A percentile compares a stretch with the other conserved stretches of the same genome.
Conservation (phyloP, 106 monocot species). For the Triglochin maritima region DNA sequence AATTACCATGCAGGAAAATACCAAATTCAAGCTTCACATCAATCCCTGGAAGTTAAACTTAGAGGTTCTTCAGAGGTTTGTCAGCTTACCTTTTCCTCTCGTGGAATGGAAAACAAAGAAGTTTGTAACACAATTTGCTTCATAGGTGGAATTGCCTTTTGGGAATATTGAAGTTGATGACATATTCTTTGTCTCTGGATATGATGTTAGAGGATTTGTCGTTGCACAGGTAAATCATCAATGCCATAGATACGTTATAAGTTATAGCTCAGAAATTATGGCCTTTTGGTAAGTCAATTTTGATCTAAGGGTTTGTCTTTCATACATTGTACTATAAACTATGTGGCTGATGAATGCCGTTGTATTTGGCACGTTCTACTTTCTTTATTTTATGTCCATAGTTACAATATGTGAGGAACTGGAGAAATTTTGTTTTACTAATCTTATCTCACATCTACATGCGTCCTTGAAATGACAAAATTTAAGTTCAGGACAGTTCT, state of each 20-base stretch:
- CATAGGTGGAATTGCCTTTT: conserved; percentile 74
- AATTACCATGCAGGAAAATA: conserved; percentile 46
- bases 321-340: too few relatives aligned
- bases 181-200: conserved; percentile 75
- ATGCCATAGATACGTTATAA: background rate
- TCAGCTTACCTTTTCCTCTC: background rate
- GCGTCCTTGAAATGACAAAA: too few relatives aligned
- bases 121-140: background rate
- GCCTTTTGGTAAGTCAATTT: background rate
- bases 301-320: too few relatives aligned
- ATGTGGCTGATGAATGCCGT: too few relatives aligned
- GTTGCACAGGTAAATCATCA: conserved; percentile 69
- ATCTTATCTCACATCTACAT: too few relatives aligned
- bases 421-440: too few relatives aligned
- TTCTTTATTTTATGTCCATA: too few relatives aligned
- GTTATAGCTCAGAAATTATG: background rate
- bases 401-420: too few relatives aligned
- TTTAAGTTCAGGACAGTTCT: too few relatives aligned
- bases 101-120: too few relatives aligned
- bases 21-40: conserved; percentile 65
- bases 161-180: conserved; percentile 65
- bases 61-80: conserved; percentile 76
- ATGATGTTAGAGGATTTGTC: conserved; percentile 80
- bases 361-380: too few relatives aligned
- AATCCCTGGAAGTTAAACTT: conserved; percentile 57